These are phyloP conservation scores for Polychaeton citri DNA, from an alignment of 2,329 filamentous ascomycete genomes.

Conservation along the genomic window DNA sequence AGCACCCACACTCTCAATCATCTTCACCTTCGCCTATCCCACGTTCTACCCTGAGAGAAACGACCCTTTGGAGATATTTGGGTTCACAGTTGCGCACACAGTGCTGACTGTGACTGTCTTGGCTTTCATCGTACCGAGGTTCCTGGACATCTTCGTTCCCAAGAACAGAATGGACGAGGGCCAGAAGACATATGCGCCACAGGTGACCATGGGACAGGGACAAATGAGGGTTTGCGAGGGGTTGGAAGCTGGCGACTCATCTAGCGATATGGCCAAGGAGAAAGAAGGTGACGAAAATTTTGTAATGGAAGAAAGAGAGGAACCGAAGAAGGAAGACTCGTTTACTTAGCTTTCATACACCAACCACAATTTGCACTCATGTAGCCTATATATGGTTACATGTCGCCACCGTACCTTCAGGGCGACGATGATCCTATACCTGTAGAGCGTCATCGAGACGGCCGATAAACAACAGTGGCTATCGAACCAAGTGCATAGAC, in stretches of 20 bases:
- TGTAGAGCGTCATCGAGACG: too few species aligned
- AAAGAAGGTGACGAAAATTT: neutral
- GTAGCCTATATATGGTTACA: too few species aligned
- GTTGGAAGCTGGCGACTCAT: slow-evolving; percentile 1
- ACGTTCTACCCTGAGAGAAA: slow-evolving; percentile 28
- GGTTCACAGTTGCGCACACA: slow-evolving; percentile 36
- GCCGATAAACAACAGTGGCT: too few species aligned
- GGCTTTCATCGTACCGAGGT: slow-evolving; percentile 40
- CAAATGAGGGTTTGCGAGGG: slow-evolving; percentile 1
- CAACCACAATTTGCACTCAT: too few species aligned
- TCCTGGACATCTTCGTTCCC: slow-evolving; percentile 42
- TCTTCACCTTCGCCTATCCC: slow-evolving; percentile 38
- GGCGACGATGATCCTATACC: too few species aligned
- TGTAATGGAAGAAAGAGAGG: too few species aligned
- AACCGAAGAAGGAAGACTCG: too few species aligned
- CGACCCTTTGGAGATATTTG: slow-evolving; percentile 23
- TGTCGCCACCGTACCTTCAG: too few species aligned
- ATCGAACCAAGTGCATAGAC: too few species aligned
- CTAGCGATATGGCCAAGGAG: neutral
- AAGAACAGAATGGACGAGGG: slow-evolving; percentile 33
- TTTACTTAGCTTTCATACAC: too few species aligned
- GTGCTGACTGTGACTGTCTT: slow-evolving; percentile 32
- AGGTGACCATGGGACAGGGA: slow-evolving; percentile 2
- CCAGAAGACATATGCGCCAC: slow-evolving; percentile 4
- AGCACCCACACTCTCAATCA: slow-evolving; percentile 38